Percentiles rank a stretch among this genome's conserved stretches.
phyloP scores from a whole-genome alignment of 495 filamentous ascomycete genomes.

The Lichenothelia convexa region DNA sequence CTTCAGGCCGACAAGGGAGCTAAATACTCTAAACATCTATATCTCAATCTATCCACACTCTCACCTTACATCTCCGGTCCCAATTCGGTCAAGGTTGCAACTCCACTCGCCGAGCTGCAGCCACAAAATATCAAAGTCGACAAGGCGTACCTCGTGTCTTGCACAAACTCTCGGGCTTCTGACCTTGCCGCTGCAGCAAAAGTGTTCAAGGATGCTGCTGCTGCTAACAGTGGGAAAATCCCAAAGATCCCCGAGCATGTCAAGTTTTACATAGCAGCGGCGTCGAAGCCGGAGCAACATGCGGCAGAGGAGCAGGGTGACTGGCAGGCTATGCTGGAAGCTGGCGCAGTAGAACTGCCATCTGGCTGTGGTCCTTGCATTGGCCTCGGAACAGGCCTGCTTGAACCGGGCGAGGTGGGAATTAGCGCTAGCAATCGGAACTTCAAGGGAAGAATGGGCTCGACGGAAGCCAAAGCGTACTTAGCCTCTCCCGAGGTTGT shows the following conservation, averaged over 20 bases:
- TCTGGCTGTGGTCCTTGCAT: conserved; percentile 84
- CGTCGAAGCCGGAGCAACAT: conserved; percentile 62
- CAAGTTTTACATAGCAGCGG: conserved; percentile 81
- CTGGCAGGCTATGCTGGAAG: conserved; percentile 69
- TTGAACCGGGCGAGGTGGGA: conserved; percentile 76
- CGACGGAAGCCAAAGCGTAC: conserved; percentile 66
- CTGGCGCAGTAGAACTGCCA: conserved; percentile 58
- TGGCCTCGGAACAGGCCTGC: conserved; percentile 65
- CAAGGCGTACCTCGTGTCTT: conserved; percentile 80
- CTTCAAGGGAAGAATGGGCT: conserved; percentile 88
- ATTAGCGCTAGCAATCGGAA: conserved; percentile 80
- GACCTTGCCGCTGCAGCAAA: conserved; percentile 69
- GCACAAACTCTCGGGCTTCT: conserved; percentile 72
- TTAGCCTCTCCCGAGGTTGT: conserved; percentile 83
- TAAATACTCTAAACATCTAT: conserved; percentile 65
- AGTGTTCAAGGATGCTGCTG: conserved; percentile 66
- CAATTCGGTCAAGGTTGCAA: conserved; percentile 79
- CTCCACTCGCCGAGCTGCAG: conserved; percentile 58
- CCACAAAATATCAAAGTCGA: conserved; percentile 53
- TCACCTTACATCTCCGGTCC: conserved; percentile 80
- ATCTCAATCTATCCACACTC: conserved; percentile 60
- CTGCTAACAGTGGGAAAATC: conserved; percentile 29
- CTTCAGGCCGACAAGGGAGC: conserved; percentile 59
- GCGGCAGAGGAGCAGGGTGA: conserved; percentile 66
- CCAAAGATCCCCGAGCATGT: conserved; percentile 66